Evolutionary conservation across 257 asterid species (phyloP).

Genomic region (Nicotiana attenuata): DNA sequence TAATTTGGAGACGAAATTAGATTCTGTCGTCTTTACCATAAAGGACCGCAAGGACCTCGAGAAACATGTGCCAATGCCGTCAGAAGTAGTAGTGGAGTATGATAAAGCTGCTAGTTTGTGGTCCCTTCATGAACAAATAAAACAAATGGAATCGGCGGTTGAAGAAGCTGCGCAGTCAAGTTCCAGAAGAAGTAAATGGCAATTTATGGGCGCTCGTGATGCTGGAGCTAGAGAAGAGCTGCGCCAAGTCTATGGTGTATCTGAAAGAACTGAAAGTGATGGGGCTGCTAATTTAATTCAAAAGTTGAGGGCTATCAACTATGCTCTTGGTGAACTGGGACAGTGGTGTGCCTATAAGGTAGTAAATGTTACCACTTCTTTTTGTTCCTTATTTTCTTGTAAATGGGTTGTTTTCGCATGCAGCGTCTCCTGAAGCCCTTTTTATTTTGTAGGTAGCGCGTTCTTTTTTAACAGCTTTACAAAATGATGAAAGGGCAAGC

Average conservation of each 20-base stretch:
- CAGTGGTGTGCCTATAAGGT: conserved; percentile 99
- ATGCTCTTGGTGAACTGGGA: conserved; percentile 97
- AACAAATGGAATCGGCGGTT: conserved; percentile 85
- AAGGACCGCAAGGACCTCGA: conserved; percentile 95
- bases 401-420: background rate
- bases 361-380: conserved; percentile 1
- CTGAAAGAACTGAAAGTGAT: conserved; percentile 98
- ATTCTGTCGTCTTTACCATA: conserved; percentile 84
- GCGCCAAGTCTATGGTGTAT: conserved; percentile 95
- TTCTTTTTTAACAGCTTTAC: conserved; percentile 80
- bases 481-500: conserved; percentile 94
- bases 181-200: conserved; percentile 97
- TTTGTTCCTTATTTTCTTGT: background rate
- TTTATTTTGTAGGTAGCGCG: conserved; percentile 69
- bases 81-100: conserved; percentile 88
- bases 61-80: conserved; percentile 97
- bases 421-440: background rate
- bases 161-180: conserved; percentile 95
- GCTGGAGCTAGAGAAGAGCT: conserved; percentile 95
- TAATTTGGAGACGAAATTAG: conserved; percentile 87
- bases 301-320: conserved; percentile 93
- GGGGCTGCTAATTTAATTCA: conserved; percentile 97
- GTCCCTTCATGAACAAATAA: conserved; percentile 95
- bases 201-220: conserved; percentile 99
- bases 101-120: conserved; percentile 93